phyloP scores from a whole-genome alignment of 257 asterid species.

The Verbena officinalis region DNA sequence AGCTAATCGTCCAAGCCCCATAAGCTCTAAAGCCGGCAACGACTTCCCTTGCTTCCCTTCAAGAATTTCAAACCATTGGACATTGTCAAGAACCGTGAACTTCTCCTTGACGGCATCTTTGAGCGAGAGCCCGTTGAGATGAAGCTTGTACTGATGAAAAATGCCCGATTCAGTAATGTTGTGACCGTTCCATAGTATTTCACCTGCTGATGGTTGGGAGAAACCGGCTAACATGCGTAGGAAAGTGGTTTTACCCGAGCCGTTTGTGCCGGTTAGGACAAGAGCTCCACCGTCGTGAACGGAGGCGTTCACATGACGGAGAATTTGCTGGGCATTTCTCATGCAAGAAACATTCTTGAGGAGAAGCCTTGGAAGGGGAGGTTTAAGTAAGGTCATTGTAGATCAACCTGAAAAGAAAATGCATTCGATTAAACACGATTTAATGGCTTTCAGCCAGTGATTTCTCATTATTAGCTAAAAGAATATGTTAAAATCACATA shows the following conservation, averaged over 20 bases:
- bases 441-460: too few species aligned
- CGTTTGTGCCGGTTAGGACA: slow-evolving; percentile 72
- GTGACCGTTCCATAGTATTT: slow-evolving; percentile 86
- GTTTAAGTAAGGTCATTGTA: slow-evolving; percentile 56
- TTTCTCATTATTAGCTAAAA: too few species aligned
- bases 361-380: slow-evolving; percentile 74
- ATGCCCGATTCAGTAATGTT: slow-evolving; percentile 69
- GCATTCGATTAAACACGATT: too few species aligned
- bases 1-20: slow-evolving; percentile 83
- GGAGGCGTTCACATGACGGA: slow-evolving; percentile 76
- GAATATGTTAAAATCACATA: too few species aligned
- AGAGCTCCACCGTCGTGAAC: slow-evolving; percentile 81
- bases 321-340: slow-evolving; percentile 91
- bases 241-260: slow-evolving; percentile 82
- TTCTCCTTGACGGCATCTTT: slow-evolving; percentile 72
- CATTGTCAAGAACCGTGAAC: slow-evolving; percentile 77
- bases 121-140: slow-evolving; percentile 79
- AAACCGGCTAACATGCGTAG: slow-evolving; percentile 88
- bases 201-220: slow-evolving; percentile 82
- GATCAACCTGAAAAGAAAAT: too few species aligned
- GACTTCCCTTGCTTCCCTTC: slow-evolving; percentile 84
- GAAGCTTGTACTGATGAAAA: slow-evolving; percentile 85
- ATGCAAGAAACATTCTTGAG: slow-evolving; percentile 80
- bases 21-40: slow-evolving; percentile 66
- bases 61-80: slow-evolving; percentile 81